phyloP scores from a whole-genome alignment of 2,329 filamentous ascomycete genomes.

The Aureobasidium sp. region DNA sequence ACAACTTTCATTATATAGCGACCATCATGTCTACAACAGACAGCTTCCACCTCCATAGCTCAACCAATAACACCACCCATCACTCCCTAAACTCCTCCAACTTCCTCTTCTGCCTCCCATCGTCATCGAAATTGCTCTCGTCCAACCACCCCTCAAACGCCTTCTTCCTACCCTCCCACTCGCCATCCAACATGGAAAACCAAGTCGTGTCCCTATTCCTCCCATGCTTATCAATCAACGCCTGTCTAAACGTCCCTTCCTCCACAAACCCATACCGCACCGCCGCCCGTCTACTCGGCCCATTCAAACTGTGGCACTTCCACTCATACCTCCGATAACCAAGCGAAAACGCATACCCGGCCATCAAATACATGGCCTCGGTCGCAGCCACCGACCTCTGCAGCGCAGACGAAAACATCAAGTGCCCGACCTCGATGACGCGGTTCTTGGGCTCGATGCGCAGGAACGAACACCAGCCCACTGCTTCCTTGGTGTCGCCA shows the following conservation, averaged over 20 bases:
- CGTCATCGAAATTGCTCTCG: constrained; percentile 45
- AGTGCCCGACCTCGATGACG: constrained; percentile 48
- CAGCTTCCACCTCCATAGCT: background rate
- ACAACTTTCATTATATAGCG: background rate
- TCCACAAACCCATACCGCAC: constrained; percentile 47
- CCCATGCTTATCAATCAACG: constrained; percentile 49
- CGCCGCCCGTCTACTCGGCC: constrained; percentile 45
- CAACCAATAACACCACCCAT: background rate
- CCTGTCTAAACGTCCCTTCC: constrained; percentile 53
- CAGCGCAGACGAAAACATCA: constrained; percentile 43
- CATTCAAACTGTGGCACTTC: constrained; percentile 55
- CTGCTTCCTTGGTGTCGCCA: constrained; percentile 26
- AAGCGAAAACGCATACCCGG: constrained; percentile 45
- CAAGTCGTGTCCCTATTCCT: constrained; percentile 51
- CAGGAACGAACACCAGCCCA: constrained; percentile 37
- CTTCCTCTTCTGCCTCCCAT: constrained; percentile 43
- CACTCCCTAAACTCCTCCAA: constrained; percentile 30
- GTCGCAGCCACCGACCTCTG: constrained; percentile 50
- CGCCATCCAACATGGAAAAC: constrained; percentile 49
- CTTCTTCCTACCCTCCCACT: constrained; percentile 44
- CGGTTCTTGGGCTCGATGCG: constrained; percentile 41
- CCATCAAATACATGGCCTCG: constrained; percentile 50
- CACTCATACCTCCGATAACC: constrained; percentile 52
- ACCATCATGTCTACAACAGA: background rate
- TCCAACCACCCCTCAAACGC: constrained; percentile 48